Base-by-base conservation (phyloP, 2,329 filamentous ascomycete species). In the Paracorniculantispora psalliotae region DNA sequence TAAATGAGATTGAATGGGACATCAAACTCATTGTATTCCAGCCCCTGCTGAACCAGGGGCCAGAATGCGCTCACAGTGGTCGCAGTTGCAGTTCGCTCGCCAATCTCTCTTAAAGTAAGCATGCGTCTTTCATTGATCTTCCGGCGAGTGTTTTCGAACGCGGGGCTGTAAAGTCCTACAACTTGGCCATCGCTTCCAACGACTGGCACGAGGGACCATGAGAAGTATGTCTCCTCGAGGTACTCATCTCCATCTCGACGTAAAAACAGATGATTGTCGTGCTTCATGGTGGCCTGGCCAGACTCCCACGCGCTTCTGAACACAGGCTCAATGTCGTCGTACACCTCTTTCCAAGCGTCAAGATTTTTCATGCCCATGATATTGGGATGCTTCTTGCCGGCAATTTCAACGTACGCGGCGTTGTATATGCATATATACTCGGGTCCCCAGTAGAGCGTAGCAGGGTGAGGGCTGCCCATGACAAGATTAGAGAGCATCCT, bases 231-330 rank as follows among this genome's bases (percentile, higher is more conserved):
- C 68, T 94, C 90, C 71, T 96, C 89, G 1, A 91, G 72, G 62
- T 83, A 91, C 1, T 85, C 83, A 62, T 84, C 83, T 8, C 85
- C 83, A 62, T 84, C 83, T 8, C 90, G 83, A 49, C 81, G 78
- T 33, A 94, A 81, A 66, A 92, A 91, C 1, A 93, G 76, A 59
- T 84, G 85, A 63, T 93, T 89, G 65, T 94, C 90, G 63, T 92
- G 86, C 70, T 92, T 93, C 88, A 92, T 90, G 0, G 87, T 91
- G 0, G 90, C 88, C 73, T 92, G 86, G 0, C 90, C 91, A 4
- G 85, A 88, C 41, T 81, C 72, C 70, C 81, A 83, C 0, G 90
- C 90, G 61, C 78, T 84, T 19, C 81, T 77, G 63, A 94, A 90
- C 0, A 89, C 80, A 2, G 85, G 85, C 63, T 85, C 80, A 12